Conservation (phyloP, 2,329 filamentous ascomycete species). For the Diaporthe nobilis region DNA sequence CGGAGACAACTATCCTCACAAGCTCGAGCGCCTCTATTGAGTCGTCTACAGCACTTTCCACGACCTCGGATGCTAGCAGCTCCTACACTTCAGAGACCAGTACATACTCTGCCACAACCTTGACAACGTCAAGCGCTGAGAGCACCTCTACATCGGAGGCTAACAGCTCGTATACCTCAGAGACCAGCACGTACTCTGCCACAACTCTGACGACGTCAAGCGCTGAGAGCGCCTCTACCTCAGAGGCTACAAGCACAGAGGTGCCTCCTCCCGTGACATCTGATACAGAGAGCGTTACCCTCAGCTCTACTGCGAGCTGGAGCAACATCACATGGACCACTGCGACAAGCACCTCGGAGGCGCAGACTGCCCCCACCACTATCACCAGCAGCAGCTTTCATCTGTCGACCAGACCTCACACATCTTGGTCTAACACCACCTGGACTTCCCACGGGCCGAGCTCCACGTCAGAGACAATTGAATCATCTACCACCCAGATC, state of each 20-base stretch:
- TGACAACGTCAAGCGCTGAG: slow-evolving; percentile 10
- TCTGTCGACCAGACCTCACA: slow-evolving; percentile 27
- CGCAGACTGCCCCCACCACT: slow-evolving; percentile 18
- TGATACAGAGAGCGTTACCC: background rate
- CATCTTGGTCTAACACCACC: slow-evolving; percentile 32
- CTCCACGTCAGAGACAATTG: slow-evolving; percentile 7
- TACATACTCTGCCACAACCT: slow-evolving; percentile 2
- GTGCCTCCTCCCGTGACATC: slow-evolving; percentile 15
- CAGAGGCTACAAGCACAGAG: background rate
- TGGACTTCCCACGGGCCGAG: slow-evolving; percentile 25
- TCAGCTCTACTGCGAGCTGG: slow-evolving; percentile 23
- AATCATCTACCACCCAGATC: background rate
- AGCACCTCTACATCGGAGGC: background rate
- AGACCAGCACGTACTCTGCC: background rate
- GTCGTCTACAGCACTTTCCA: background rate
- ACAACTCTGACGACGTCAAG: slow-evolving; percentile 6
- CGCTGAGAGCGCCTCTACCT: background rate
- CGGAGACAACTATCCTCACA: background rate
- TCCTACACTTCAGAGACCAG: background rate
- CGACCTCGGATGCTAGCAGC: background rate
- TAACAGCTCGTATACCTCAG: background rate
- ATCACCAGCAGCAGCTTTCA: slow-evolving; percentile 25
- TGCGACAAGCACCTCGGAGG: background rate
- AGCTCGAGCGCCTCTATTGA: slow-evolving; percentile 11
- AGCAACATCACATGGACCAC: slow-evolving; percentile 16